Evolutionary conservation across 1,284 basidiomycete genomes (phyloP).

Genomic region (Ganoderma multipileum): DNA sequence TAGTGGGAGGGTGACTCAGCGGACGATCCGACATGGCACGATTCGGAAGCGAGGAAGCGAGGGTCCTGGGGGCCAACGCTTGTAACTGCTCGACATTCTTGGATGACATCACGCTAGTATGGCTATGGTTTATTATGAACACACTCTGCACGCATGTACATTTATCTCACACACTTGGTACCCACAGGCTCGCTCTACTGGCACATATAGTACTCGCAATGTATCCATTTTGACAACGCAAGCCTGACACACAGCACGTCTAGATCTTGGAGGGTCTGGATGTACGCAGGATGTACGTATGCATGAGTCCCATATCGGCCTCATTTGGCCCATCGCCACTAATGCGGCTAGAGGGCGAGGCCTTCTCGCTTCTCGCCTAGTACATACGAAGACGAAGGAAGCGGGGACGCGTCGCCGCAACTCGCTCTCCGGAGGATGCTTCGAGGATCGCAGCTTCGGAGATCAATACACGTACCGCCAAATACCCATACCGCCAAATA

Average conservation of each 20-base stretch:
- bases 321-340: background rate
- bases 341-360: background rate
- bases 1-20: too few relatives aligned
- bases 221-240: background rate
- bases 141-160: conserved; percentile 1
- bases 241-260: background rate
- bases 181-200: background rate
- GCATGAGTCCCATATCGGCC: background rate
- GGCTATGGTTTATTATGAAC: background rate
- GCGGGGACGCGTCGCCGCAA: background rate
- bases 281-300: background rate
- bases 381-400: background rate
- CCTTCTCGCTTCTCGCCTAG: conserved; percentile 4
- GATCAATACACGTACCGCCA: background rate
- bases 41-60: background rate
- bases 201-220: background rate
- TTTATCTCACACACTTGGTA: background rate
- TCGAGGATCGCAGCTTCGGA: background rate
- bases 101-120: background rate
- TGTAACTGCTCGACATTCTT: background rate
- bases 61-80: too few relatives aligned
- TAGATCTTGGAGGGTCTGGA: background rate
- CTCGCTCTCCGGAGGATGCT: background rate
- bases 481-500: conserved; percentile 8
- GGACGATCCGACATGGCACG: background rate